Conservation (phyloP, 768 basidiomycete species). For the Naganishia vaughanmartiniae region DNA sequence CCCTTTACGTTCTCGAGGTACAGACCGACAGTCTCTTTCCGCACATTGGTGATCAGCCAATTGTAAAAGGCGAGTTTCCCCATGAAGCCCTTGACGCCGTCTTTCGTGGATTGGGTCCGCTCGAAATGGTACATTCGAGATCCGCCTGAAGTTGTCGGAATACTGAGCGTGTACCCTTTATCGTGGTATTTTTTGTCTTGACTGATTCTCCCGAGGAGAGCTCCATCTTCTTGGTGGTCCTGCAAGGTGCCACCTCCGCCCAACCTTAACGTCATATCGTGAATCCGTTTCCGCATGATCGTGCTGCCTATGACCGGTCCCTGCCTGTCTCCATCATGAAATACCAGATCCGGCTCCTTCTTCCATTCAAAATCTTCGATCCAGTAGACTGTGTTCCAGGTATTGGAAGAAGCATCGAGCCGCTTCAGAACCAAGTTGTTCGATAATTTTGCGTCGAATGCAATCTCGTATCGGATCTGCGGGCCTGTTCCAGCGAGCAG, state of each 20-base stretch:
- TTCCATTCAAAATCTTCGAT: conserved; percentile 6
- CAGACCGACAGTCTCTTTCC: neutral
- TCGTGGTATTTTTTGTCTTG: conserved; percentile 12
- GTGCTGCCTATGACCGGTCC: neutral
- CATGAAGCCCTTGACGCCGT: conserved; percentile 15
- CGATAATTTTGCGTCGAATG: neutral
- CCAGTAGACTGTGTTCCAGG: neutral
- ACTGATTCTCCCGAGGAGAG: neutral
- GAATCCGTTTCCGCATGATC: conserved; percentile 14
- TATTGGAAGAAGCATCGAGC: too few relatives aligned
- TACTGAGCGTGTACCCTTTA: neutral
- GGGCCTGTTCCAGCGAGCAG: neutral
- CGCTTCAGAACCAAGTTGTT: conserved; percentile 5
- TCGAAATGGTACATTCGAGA: conserved; percentile 3
- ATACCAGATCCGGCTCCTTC: conserved; percentile 2
- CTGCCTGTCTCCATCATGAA: neutral
- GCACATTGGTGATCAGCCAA: conserved; percentile 3
- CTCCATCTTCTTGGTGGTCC: neutral
- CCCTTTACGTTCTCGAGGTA: conserved; percentile 9
- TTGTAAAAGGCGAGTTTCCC: conserved; percentile 12
- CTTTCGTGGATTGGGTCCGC: neutral
- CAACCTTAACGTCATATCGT: conserved; percentile 6
- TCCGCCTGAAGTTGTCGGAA: neutral
- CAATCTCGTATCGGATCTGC: neutral
- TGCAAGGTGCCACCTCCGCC: conserved; percentile 2